Evolutionary conservation across 768 basidiomycete genomes (phyloP), one percentile per base, ranked within the genome.

Genomic region (Hortiboletus campestris): DNA sequence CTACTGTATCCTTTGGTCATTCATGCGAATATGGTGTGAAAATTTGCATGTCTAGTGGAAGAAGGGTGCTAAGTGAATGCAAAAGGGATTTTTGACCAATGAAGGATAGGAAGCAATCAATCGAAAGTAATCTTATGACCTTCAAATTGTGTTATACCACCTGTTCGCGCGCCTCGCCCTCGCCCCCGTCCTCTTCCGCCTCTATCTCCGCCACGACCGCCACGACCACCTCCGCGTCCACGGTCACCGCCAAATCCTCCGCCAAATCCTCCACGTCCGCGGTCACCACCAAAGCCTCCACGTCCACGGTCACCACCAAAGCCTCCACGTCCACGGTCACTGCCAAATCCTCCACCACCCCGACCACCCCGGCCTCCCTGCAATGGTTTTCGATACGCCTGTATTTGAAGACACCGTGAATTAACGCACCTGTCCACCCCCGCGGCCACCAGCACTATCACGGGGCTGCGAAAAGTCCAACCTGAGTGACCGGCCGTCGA

Each of bases 391-490:
- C 19, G 14, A 20, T 40, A 32, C 8, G 16, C 2, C 0, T 12
- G 10, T 10, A 36, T 11, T 25, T 3, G n/a, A 16, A 20, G 28
- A 44, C 14, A 45, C 46, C 45, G 6, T 62, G 56, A 22, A 73
- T 66, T 13, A 66, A 46, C 79, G 64, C 49, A 78, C 74, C 55
- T 75, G 72, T 43, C 79, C 78, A 17, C 82, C 76, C 16, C 73
- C 70, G 4, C 78, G 78, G 13, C 82, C 83, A 51, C 82, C 84
- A 45, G 76, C 75, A 35, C 72, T 70, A 63, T 91, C 89, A 64
- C 91, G 77, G 12, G 92, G 93, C 66, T 89, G 88, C 22, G 91
- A 89, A 75, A 81, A 94, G 74, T 98, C 95, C 43, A 98, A 72
- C 50, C 96, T 82, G 58, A 96, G 77, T 29, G 74, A 63, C 49